Conservation (phyloP, 331 rosid species). For the Quercus tomentella region DNA sequence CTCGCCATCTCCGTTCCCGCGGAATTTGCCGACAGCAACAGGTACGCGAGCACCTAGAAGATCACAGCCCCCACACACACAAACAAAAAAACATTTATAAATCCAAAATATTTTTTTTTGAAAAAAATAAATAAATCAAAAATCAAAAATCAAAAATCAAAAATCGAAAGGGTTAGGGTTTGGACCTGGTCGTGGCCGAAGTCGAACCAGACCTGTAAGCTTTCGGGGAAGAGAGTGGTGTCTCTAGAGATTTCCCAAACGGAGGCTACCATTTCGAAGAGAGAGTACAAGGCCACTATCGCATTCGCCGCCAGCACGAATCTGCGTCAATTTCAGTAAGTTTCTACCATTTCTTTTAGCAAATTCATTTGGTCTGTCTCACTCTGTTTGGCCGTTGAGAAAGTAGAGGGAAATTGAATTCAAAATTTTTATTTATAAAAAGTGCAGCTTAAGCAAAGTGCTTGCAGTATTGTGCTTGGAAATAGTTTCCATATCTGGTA, state of each 20-base stretch:
- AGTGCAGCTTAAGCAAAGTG: not conserved
- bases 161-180: conserved; percentile 1
- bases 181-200: conserved; percentile 96
- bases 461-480: not conserved
- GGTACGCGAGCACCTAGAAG: conserved; percentile 81
- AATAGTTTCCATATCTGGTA: not conserved
- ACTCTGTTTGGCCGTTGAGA: not conserved
- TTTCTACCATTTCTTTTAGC: not conserved
- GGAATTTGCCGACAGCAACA: conserved; percentile 76
- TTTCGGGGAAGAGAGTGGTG: conserved; percentile 73
- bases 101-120: too few relatives aligned
- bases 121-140: not conserved
- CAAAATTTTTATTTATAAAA: not conserved
- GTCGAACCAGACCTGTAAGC: conserved; percentile 93
- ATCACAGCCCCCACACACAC: not conserved
- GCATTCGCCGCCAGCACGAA: conserved; percentile 85
- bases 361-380: too few relatives aligned
- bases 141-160: not conserved
- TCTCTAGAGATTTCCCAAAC: conserved; percentile 97
- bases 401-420: not conserved
- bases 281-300: conserved; percentile 74
- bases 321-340: conserved; percentile 34
- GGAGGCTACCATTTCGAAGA: conserved; percentile 77
- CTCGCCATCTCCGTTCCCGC: conserved; percentile 80
- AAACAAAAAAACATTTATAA: too few relatives aligned